Evolutionary conservation across 2,329 filamentous ascomycete genomes (phyloP).

Genomic region (Madurella fahalii): DNA sequence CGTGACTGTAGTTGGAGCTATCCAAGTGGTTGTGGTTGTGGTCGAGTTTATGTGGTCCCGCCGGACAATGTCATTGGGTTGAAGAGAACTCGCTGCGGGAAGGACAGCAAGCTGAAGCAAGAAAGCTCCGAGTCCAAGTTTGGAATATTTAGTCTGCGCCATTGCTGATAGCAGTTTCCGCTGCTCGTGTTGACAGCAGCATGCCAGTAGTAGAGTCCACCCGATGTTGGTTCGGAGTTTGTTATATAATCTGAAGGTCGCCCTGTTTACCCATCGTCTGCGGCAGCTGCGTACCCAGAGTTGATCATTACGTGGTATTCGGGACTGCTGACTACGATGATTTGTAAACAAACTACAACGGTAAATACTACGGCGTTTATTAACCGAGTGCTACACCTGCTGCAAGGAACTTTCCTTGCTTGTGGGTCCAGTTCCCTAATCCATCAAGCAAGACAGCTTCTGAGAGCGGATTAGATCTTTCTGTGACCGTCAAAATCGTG

Average conservation of each 20-base stretch:
- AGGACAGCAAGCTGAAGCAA: conserved; percentile 4
- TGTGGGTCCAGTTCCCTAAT: too few species aligned
- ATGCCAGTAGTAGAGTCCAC: too few species aligned
- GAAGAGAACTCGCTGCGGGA: background rate
- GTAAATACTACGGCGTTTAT: background rate
- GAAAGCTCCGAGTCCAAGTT: background rate
- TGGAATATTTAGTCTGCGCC: background rate
- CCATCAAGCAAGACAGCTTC: too few species aligned
- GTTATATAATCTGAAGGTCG: too few species aligned
- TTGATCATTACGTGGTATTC: background rate
- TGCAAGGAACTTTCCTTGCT: conserved; percentile 4
- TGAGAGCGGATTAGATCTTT: too few species aligned
- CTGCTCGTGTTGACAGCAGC: too few species aligned
- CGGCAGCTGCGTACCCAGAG: too few species aligned
- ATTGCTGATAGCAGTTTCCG: background rate
- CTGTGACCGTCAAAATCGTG: too few species aligned
- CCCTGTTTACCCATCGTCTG: too few species aligned
- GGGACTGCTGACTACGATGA: conserved; percentile 1
- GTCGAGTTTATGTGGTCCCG: background rate
- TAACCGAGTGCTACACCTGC: background rate
- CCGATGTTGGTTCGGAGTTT: too few species aligned
- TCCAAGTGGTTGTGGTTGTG: conserved; percentile 5
- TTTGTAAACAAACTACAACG: background rate
- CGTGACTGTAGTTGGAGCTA: conserved; percentile 7
- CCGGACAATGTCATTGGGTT: background rate